These are phyloP conservation scores for Xylaria palmicola DNA, from an alignment of 495 filamentous ascomycete species.

Conservation along the genomic window DNA sequence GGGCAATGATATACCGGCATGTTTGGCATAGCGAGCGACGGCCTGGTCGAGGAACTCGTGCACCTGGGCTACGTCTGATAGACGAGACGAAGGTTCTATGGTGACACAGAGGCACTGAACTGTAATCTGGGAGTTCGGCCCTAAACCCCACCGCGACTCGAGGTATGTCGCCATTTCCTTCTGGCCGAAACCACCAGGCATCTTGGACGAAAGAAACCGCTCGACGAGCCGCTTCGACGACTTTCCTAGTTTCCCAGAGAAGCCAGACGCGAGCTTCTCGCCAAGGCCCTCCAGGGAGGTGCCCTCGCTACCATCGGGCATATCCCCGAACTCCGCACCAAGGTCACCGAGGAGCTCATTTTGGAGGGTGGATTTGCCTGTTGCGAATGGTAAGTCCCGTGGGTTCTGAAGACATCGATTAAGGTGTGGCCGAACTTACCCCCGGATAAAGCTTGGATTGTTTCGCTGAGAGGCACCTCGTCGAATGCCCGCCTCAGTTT, in stretches of 20 bases:
- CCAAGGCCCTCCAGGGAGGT: slow-evolving; percentile 79
- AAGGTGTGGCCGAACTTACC: slow-evolving; percentile 53
- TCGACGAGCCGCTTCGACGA: slow-evolving; percentile 82
- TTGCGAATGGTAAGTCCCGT: background rate
- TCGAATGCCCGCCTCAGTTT: slow-evolving; percentile 77
- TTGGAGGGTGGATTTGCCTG: slow-evolving; percentile 79
- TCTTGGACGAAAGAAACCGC: slow-evolving; percentile 80
- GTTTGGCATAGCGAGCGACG: slow-evolving; percentile 71
- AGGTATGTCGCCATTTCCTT: slow-evolving; percentile 75
- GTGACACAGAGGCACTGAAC: slow-evolving; percentile 75
- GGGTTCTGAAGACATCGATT: background rate
- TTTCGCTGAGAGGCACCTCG: slow-evolving; percentile 78
- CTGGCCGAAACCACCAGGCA: slow-evolving; percentile 89
- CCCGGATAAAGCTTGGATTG: slow-evolving; percentile 85
- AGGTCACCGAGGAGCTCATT: slow-evolving; percentile 84
- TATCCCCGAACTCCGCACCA: slow-evolving; percentile 85
- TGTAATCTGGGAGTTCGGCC: slow-evolving; percentile 73
- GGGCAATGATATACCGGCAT: slow-evolving; percentile 70
- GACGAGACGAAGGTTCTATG: slow-evolving; percentile 70
- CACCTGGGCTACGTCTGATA: slow-evolving; percentile 72
- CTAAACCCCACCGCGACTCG: slow-evolving; percentile 77
- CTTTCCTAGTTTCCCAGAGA: slow-evolving; percentile 84
- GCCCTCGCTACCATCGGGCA: slow-evolving; percentile 86
- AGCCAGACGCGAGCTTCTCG: slow-evolving; percentile 80
- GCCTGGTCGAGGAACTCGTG: slow-evolving; percentile 75